Base-by-base conservation (phyloP, 768 basidiomycete species). In the Boletus edulis region DNA sequence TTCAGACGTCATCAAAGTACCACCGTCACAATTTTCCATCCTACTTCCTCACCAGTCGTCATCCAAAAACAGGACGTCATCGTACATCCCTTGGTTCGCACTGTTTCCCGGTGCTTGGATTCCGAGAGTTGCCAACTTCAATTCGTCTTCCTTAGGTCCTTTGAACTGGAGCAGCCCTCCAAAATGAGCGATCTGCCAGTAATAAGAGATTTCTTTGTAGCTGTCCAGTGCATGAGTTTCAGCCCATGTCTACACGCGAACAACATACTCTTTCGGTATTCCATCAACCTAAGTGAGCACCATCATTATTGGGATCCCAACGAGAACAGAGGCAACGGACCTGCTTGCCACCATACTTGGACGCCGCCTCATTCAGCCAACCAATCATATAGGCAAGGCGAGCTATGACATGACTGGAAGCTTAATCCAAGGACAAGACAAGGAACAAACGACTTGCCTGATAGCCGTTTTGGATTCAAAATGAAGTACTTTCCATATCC, bases 311-410 rank as follows among this genome's bases (percentile, higher is more conserved):
- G 20, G 27, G 17, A 11, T 13, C n/a, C 15, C 27, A 2, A 20
- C 7, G 12, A 35, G 12, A 18, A 44, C 17, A 29, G 2, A 13
- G 11, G 11, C 18, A 11, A 56, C 51, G 18, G 27, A 62, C 62
- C 51, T 63, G 58, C 35, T 60, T 63, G 13, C 62, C 58, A n/a
- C 61, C 62, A 6, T 56, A 60, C 34, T 52, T 52, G 44, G 15
- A 49, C 5, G 51, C 58, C 9, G 55, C 55, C 14, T 49, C 22
- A 31, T 63, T 55, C 45, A 63, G 14, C 62, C 62, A 63, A 11
- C 58, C 50, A 0, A 46, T 31, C 5, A 60, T 15, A 29, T 35
- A 49, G 1, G 32, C 5, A 6, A 54, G 0, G 1, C 7, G 10
- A 3, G 18, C 62, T 56, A 32, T 10, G 7, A 14, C n/a, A 31